A percentile compares a stretch with the other conserved stretches of the same genome.
These are phyloP conservation scores for Blastomyces silverae DNA, from an alignment of 2,329 filamentous ascomycete genomes.

Conservation along the genomic window DNA sequence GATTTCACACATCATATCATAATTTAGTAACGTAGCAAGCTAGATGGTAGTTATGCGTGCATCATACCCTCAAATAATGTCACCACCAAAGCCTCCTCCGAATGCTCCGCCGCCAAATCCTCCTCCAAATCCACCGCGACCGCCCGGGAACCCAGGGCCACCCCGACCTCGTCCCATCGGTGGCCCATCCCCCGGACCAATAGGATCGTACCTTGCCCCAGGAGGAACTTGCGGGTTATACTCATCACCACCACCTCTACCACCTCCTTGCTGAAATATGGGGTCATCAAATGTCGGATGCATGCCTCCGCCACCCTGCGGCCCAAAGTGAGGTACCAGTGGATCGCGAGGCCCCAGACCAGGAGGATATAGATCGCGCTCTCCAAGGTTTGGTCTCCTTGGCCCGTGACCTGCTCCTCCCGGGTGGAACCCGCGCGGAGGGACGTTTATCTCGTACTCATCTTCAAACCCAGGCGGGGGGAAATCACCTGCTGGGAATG, in stretches of 20 bases:
- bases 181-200: constrained; percentile 61
- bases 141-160: constrained; percentile 43
- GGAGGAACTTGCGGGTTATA: constrained; percentile 72
- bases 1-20: not conserved
- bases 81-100: constrained; percentile 40
- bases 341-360: constrained; percentile 82
- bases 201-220: constrained; percentile 84
- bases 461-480: constrained; percentile 89
- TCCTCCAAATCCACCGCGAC: constrained; percentile 41
- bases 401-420: constrained; percentile 42
- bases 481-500: constrained; percentile 65
- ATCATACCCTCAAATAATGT: constrained; percentile 34
- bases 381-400: constrained; percentile 65
- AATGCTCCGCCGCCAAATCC: constrained; percentile 49
- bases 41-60: not conserved
- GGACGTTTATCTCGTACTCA: constrained; percentile 73
- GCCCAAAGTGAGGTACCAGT: constrained; percentile 59
- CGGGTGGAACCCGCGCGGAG: constrained; percentile 47
- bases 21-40: not conserved
- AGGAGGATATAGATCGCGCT: constrained; percentile 80
- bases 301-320: constrained; percentile 71
- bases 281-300: constrained; percentile 93
- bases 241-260: constrained; percentile 41
- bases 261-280: constrained; percentile 64
- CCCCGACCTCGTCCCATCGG: constrained; percentile 40